Evolutionary conservation across 108 stramenopile species (phyloP), one percentile per base, ranked within the genome.

Genomic region (Nitzschia sp.): DNA sequence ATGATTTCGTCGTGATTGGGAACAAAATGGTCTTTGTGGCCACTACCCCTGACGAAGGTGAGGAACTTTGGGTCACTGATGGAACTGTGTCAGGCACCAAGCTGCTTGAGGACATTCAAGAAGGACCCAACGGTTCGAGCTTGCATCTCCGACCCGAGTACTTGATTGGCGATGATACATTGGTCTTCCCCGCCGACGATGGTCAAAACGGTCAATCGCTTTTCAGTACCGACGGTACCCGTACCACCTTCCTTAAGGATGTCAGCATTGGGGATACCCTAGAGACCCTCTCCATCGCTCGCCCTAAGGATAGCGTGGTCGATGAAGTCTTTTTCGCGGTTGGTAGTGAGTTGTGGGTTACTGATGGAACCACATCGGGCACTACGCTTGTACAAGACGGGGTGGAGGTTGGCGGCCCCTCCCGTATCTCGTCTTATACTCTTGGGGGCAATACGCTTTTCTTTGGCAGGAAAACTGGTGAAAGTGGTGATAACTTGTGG

Each of bases 21-120:
- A 29, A 31, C 34, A 16, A 22, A 17, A 52, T 65, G 48, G 30
- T 52, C 19, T 65, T 65, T 23, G 38, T 22, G 2, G 60, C 60
- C 23, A 44, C 50, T 25, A 65, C 50, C 8, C 47, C 25, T 15
- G 50, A 28, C 11, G 27, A 15, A 15, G 50, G 50, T 9, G 2
- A 48, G 21, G 63, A 48, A 13, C 50, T 65, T 19, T 65, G 63
- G 63, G 63, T 32, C 8, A 52, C 63, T 5, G 63, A 65, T 50
- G 63, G 63, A 50, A 52, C 63, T 22, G 13, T 11, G 1, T 28
- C 3, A 1, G 63, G 63, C 19, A 65, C 63, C 29, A 65, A 35
- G 32, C 17, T 65, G n/a, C 28, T 65, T 13, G 22, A 13, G 36
- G 60, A 61, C 41, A 61, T 61, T 19, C 15, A 41, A 19, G 19